Evolutionary conservation across 192 early-diverging fungal species (phyloP).

Genomic region (Backusella macrospora): DNA sequence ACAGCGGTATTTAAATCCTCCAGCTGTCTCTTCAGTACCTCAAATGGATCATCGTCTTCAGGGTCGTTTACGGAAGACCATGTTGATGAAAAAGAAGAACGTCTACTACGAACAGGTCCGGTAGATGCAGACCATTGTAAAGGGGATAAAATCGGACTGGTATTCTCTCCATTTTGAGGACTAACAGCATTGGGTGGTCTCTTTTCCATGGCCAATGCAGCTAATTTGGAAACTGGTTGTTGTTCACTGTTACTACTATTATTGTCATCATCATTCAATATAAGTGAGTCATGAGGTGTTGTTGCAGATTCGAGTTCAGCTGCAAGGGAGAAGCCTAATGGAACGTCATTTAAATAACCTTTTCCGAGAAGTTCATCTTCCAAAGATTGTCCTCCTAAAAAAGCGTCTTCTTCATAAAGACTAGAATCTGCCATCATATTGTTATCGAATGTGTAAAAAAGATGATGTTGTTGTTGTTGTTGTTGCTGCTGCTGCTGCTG

Average conservation of each 20-base stretch:
- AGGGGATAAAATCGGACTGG: conserved; percentile 34
- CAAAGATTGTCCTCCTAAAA: conserved; percentile 30
- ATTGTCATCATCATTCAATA: background rate
- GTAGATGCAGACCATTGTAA: conserved; percentile 32
- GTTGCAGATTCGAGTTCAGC: conserved; percentile 43
- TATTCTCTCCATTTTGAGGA: background rate
- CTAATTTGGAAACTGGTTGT: conserved; percentile 7
- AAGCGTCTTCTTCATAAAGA: conserved; percentile 35
- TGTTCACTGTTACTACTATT: background rate
- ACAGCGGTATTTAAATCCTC: conserved; percentile 45
- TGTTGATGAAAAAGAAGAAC: conserved; percentile 37
- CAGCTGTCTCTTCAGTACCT: conserved; percentile 39
- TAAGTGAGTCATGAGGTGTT: background rate
- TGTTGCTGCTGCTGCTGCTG: no score
- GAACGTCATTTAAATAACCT: conserved; percentile 33
- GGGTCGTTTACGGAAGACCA: conserved; percentile 39
- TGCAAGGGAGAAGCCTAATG: conserved; percentile 40
- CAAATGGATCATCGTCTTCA: conserved; percentile 45
- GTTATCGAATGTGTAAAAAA: background rate
- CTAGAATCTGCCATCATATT: conserved; percentile 21
- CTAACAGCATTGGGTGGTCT: background rate
- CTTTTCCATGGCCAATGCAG: conserved; percentile 6
- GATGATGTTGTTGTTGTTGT: no score
- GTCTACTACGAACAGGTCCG: conserved; percentile 29
- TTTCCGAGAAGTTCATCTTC: conserved; percentile 45